A percentile compares a stretch with the other conserved stretches of the same genome.
phyloP scores from a whole-genome alignment of 73 alveolate species.

The Blepharisma japonicum region DNA sequence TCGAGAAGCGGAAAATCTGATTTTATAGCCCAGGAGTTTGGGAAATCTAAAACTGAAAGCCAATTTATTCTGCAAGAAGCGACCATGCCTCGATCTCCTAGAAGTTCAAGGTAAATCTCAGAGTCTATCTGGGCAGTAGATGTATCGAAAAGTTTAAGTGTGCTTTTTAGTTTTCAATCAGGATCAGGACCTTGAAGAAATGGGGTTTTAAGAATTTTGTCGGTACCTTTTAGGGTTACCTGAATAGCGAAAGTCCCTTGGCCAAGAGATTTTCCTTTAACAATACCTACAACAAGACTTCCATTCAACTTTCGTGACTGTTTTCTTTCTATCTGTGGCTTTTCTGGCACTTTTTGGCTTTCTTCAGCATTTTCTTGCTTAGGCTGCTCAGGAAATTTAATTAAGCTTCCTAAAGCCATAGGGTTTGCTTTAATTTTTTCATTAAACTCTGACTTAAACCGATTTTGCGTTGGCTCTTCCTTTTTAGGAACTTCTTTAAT shows the following conservation, averaged over 20 bases:
- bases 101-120: neutral
- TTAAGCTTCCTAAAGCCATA: neutral
- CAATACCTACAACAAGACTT: conserved; percentile 8
- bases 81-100: neutral
- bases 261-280: neutral
- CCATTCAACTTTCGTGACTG: conserved; percentile 1
- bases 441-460: too few relatives aligned
- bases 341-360: neutral
- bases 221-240: neutral
- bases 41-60: conserved; percentile 7
- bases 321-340: neutral
- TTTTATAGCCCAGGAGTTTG: conserved; percentile 25
- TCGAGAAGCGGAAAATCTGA: neutral
- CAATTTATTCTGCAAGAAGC: neutral
- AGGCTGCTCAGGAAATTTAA: neutral
- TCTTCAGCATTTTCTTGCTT: neutral
- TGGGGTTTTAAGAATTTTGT: conserved; percentile 15
- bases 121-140: neutral
- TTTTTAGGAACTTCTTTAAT: neutral
- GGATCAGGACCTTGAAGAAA: conserved; percentile 23
- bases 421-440: too few relatives aligned
- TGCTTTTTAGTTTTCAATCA: conserved; percentile 17
- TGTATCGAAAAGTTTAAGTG: conserved; percentile 11
- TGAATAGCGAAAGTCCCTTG: neutral
- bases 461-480: neutral